These are phyloP conservation scores for Talaromyces atroroseus DNA, from an alignment of 2,329 filamentous ascomycete genomes.

Conservation along the genomic window DNA sequence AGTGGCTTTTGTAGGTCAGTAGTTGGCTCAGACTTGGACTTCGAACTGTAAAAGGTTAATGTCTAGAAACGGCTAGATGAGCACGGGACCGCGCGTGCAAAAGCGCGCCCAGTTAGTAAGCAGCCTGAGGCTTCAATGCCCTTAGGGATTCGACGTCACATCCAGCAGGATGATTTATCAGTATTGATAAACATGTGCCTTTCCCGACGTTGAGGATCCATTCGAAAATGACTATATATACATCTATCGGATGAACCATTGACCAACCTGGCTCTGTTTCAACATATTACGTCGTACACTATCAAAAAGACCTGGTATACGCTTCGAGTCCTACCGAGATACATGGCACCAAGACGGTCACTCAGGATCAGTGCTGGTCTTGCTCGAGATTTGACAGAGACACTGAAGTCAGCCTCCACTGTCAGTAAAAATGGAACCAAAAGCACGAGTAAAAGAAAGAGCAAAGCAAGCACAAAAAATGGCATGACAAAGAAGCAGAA, in stretches of 20 bases:
- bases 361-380: constrained; percentile 39
- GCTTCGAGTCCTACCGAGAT: not conserved
- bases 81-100: constrained; percentile 11
- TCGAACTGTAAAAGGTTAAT: not conserved
- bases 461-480: constrained; percentile 20
- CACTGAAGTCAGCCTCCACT: not conserved
- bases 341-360: constrained; percentile 51
- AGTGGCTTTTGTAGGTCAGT: not conserved
- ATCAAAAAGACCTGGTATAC: not conserved
- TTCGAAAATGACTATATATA: not conserved
- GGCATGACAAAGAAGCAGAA: constrained; percentile 24
- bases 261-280: constrained; percentile 2
- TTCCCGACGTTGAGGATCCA: not conserved
- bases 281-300: not conserved
- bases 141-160: not conserved
- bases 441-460: constrained; percentile 18
- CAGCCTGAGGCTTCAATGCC: not conserved
- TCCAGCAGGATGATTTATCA: not conserved
- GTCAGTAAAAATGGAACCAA: constrained; percentile 11
- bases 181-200: not conserved
- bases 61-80: constrained; percentile 10
- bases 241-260: not conserved
- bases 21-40: not conserved
- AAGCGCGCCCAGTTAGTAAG: not conserved
- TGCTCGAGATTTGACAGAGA: constrained; percentile 16